Evolutionary conservation across 2,329 filamentous ascomycete species (phyloP), one percentile per base, ranked within the genome.

Genomic region (Penicillium sp.): DNA sequence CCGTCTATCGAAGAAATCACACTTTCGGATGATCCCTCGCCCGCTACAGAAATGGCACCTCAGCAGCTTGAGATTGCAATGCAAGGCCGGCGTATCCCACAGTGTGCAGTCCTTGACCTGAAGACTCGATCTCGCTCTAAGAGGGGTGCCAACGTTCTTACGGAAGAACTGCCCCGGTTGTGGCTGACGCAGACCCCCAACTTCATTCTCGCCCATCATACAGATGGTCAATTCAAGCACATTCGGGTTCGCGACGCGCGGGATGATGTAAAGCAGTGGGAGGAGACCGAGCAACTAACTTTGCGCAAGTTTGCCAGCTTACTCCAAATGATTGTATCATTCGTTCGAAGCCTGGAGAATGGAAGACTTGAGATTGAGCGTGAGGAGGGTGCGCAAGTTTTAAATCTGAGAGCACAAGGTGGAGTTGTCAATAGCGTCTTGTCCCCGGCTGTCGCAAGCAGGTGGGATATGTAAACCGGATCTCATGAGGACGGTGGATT

Each of bases 161-260:
- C 55, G 3, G 75, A 79, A 15, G 70, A 80, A 50, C 62, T 80
- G 19, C 77, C 76, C 5, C 71, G 76, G 6, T 71, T 84, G 7
- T 85, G 81, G 82, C 42, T 81, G 15, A 70, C 75, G 23, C 83
- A 84, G 61, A 79, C 80, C 27, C 76, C 79, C 0, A 82, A 79
- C 54, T 81, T 84, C 57, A 69, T 84, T 35, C 61, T 83, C 21
- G 82, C 81, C 0, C 81, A 79, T 57, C 82, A 85, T 62, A 60
- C 76, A 9, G 64, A 55, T 7, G 75, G 75, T 6, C 35, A 73
- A 0, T 84, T 84, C 63, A 52, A 75, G 17, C 70, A 80, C 15
- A 74, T 81, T 38, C 65, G 60, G n/a, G 66, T 78, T 8, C 64
- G 66, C 17, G 66, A 81, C 55, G 66, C 79, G n/a, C 65, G 66